phyloP scores from a whole-genome alignment of 2,329 filamentous ascomycete species.

The Elsinoe perseae region DNA sequence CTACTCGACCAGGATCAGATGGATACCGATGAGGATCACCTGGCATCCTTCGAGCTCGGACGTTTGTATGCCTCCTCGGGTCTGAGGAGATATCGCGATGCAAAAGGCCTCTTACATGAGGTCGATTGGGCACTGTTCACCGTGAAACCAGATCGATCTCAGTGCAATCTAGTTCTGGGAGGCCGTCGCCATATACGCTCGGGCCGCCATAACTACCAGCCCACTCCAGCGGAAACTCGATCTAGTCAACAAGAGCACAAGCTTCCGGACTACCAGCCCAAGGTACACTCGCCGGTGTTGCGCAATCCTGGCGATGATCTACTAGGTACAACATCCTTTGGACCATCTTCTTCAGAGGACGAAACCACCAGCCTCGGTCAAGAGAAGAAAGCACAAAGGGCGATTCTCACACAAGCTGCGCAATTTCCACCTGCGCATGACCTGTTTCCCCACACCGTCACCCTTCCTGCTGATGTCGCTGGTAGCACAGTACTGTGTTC shows the following conservation, averaged over 20 bases:
- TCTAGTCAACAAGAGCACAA: not conserved
- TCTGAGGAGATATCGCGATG: conserved; percentile 55
- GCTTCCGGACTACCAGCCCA: conserved; percentile 23
- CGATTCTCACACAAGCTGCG: conserved; percentile 4
- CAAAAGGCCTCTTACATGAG: conserved; percentile 62
- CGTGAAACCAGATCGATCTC: conserved; percentile 63
- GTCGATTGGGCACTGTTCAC: conserved; percentile 87
- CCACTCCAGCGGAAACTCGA: no score
- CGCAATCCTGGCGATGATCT: conserved; percentile 6
- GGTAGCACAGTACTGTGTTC: conserved; percentile 78
- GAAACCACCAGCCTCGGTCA: not conserved
- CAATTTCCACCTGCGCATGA: conserved; percentile 32
- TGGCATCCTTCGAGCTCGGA: conserved; percentile 72
- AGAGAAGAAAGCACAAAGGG: not conserved
- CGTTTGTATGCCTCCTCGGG: conserved; percentile 85
- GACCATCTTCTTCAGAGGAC: not conserved
- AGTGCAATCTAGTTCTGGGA: conserved; percentile 63
- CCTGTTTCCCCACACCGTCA: conserved; percentile 40
- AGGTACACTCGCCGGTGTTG: conserved; percentile 30
- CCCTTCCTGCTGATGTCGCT: conserved; percentile 55
- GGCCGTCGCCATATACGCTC: conserved; percentile 27
- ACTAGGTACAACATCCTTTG: conserved; percentile 3
- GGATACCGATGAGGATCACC: conserved; percentile 71
- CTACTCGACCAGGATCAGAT: conserved; percentile 63
- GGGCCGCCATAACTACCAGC: no score